Base-by-base conservation (phyloP, 352 stramenopile genomes). In the Phytophthora kernoviae region DNA sequence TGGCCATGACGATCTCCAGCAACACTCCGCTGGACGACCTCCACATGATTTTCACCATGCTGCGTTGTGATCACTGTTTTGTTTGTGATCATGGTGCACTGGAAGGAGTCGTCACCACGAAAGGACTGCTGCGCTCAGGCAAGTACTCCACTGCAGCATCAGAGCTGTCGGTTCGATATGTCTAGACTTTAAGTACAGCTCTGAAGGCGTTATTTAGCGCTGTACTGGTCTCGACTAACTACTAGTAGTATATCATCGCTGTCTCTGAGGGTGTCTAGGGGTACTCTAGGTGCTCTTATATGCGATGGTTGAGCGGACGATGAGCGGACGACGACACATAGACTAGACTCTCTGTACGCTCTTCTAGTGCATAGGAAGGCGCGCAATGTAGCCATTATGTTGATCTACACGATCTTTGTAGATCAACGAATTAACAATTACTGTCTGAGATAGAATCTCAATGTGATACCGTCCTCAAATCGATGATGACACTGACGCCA, bases 11-110 rank as follows among this genome's bases (percentile, higher is more conserved):
- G 8, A 87, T 93, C 36, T 92, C 85, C 12, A 93, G 71, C 33
- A 82, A 72, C 40, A 96, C 87, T 22, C 71, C 87, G 21, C 70
- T 96, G 32, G 85, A 96, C 48, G 86, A 94, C 42, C 65, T 96
- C 5, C 88, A 96, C 71, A 91, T 96, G 74, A 92, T 96, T 55
- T 96, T 96, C 74, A 94, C 87, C 15, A 96, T 96, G 88, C 70
- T 96, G 33, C 85, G 87, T 0, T 96, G 85, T 55, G 83, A 91
- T 54, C 85, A 94, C 57, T 91, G 87, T 59, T 96, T 95, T 47
- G 85, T 96, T 32, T 96, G 87, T 33, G 83, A 93, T 53, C 87
- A 94, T 33, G 88, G 88, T 24, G 79, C 87, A 53, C 63, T 96
- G 21, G 68, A 83, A 48, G 88, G 88, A 14, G 87, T 96, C 42